Percentiles rank a stretch among this genome's conserved stretches.
These are phyloP conservation scores for Pseudonitzschia multiseries DNA, from an alignment of 108 stramenopile genomes.

Conservation along the genomic window DNA sequence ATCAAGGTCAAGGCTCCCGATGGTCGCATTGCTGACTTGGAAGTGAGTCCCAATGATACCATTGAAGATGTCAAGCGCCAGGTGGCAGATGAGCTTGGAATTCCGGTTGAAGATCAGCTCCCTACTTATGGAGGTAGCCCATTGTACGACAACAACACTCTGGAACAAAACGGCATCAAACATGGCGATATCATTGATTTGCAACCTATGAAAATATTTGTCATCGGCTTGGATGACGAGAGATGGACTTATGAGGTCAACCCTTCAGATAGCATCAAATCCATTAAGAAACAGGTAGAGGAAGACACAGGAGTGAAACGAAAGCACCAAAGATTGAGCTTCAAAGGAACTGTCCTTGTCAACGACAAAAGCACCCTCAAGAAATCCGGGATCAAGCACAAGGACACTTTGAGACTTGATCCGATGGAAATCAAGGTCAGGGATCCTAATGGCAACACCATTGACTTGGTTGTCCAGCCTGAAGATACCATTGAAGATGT, in stretches of 20 bases:
- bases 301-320: slow-evolving; percentile 30
- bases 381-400: slow-evolving; percentile 22
- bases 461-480: slow-evolving; percentile 18
- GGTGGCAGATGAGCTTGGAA: slow-evolving; percentile 88
- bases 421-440: slow-evolving; percentile 33
- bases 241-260: slow-evolving; percentile 13
- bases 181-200: slow-evolving; percentile 24
- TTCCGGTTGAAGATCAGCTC: slow-evolving; percentile 85
- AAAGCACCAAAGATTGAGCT: slow-evolving; percentile 19
- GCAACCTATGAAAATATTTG: slow-evolving; percentile 31
- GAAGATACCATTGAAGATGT: slow-evolving; percentile 26
- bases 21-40: slow-evolving; percentile 16
- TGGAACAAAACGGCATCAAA: slow-evolving; percentile 17
- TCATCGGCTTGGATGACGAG: slow-evolving; percentile 19
- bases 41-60: slow-evolving; percentile 30
- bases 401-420: slow-evolving; percentile 16
- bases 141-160: slow-evolving; percentile 13
- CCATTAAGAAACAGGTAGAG: slow-evolving; percentile 23
- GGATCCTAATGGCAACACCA: slow-evolving; percentile 20
- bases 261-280: slow-evolving; percentile 16
- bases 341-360: neutral
- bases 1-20: slow-evolving; percentile 22
- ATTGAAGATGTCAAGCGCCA: slow-evolving; percentile 20
- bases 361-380: slow-evolving; percentile 25
- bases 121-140: slow-evolving; percentile 3